Evolutionary conservation across 352 stramenopile genomes (phyloP).

Genomic region (Saprolegnia diclina): DNA sequence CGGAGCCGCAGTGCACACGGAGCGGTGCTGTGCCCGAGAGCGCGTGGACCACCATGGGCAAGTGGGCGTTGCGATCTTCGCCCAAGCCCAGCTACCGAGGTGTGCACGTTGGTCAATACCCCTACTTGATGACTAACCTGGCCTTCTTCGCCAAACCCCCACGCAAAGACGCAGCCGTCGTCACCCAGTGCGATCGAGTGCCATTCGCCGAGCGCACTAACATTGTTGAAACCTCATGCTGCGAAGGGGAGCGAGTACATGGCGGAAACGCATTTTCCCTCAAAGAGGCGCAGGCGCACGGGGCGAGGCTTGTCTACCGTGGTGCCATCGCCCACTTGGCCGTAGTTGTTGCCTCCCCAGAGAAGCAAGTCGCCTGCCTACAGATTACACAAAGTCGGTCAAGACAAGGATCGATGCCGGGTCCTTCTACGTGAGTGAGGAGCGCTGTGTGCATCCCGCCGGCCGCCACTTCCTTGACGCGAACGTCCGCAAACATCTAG

Average conservation of each 20-base stretch:
- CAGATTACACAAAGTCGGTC: neutral
- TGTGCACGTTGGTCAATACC: neutral
- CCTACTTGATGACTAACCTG: conserved; percentile 36
- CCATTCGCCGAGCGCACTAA: conserved; percentile 58
- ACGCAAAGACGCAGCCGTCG: conserved; percentile 47
- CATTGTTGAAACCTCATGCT: too few relatives aligned
- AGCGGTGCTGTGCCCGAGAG: conserved; percentile 55
- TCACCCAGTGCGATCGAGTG: conserved; percentile 62
- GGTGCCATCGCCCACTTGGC: conserved; percentile 46
- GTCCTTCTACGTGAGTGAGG: conserved; percentile 28
- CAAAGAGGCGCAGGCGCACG: conserved; percentile 40
- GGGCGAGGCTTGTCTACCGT: conserved; percentile 38
- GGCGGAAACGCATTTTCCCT: conserved; percentile 33
- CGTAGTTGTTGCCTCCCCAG: conserved; percentile 53
- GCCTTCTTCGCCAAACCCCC: conserved; percentile 69
- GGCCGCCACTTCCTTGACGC: conserved; percentile 41
- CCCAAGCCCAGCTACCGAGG: conserved; percentile 24
- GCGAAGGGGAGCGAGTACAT: too few relatives aligned
- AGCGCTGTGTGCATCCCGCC: conserved; percentile 55
- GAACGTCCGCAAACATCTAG: conserved; percentile 29
- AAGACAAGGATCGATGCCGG: neutral
- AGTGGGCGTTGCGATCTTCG: conserved; percentile 37
- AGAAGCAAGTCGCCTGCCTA: conserved; percentile 43
- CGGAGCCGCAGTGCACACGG: conserved; percentile 46
- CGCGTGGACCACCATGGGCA: conserved; percentile 43